A percentile compares a stretch with the other conserved stretches of the same genome.
Evolutionary conservation across 345 rosid species (phyloP).

Genomic region (Trapa incisa): DNA sequence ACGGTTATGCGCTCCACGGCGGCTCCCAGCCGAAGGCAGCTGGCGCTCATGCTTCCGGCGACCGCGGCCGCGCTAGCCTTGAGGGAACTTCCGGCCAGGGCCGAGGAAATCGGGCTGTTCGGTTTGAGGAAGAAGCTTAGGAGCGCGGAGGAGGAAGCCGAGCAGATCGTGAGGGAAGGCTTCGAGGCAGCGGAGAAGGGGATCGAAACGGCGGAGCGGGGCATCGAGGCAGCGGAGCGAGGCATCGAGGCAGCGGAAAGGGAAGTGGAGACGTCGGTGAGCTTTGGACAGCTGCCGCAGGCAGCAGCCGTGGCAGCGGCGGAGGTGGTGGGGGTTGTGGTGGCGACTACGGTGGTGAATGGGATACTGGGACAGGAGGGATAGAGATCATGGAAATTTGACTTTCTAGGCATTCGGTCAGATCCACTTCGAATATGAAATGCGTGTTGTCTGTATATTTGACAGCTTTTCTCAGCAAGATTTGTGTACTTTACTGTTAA

Average conservation of each 20-base stretch:
- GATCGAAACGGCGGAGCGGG: slow-evolving; percentile 27
- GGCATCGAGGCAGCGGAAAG: no score
- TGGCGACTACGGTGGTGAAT: slow-evolving; percentile 60
- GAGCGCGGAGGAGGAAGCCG: slow-evolving; percentile 67
- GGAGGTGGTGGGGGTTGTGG: slow-evolving; percentile 18
- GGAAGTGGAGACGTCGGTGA: no score
- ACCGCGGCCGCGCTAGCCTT: slow-evolving; percentile 26
- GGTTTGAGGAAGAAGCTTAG: slow-evolving; percentile 64
- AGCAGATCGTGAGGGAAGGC: slow-evolving; percentile 61
- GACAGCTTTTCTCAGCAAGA: no score
- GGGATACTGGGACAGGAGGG: slow-evolving; percentile 71
- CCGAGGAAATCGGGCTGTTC: slow-evolving; percentile 56
- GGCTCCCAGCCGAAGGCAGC: slow-evolving; percentile 32
- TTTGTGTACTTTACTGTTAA: no score
- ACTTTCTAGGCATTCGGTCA: no score
- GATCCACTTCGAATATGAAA: no score
- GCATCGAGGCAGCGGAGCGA: slow-evolving; percentile 34
- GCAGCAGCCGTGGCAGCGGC: no score
- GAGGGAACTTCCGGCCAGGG: slow-evolving; percentile 26
- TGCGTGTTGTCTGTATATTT: no score
- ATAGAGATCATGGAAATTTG: slow-evolving; percentile 18
- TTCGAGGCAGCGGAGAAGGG: slow-evolving; percentile 43
- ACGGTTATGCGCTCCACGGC: slow-evolving; percentile 12
- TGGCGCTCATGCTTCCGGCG: slow-evolving; percentile 42
- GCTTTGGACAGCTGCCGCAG: no score